Evolutionary conservation across 2,329 filamentous ascomycete genomes (phyloP).

Genomic region (Trichoderma atrobrunneum): DNA sequence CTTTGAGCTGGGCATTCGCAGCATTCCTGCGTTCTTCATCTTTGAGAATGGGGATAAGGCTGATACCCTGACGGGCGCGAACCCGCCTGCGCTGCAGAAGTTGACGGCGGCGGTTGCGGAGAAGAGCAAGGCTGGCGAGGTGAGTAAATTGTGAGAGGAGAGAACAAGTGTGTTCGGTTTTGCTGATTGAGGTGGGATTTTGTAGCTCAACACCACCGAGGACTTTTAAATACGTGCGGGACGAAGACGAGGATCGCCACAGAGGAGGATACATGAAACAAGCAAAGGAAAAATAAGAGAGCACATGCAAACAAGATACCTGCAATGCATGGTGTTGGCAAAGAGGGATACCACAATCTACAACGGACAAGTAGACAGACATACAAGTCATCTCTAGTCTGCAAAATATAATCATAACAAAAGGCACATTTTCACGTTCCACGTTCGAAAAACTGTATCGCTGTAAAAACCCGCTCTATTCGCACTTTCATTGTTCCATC

Average conservation of each 20-base stretch:
- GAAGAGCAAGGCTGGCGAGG: slow-evolving; percentile 23
- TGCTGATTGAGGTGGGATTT: background rate
- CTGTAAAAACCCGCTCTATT: background rate
- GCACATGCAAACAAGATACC: background rate
- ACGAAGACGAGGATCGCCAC: background rate
- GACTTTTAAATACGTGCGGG: background rate
- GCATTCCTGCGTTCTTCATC: slow-evolving; percentile 60
- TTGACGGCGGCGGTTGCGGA: slow-evolving; percentile 27
- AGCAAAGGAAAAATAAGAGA: background rate
- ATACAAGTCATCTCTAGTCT: background rate
- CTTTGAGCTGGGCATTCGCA: slow-evolving; percentile 47
- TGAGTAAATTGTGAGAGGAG: background rate
- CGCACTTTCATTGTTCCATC: background rate
- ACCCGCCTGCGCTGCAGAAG: slow-evolving; percentile 34
- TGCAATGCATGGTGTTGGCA: background rate
- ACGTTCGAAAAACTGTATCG: background rate
- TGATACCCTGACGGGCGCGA: slow-evolving; percentile 44
- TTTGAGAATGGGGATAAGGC: slow-evolving; percentile 52
- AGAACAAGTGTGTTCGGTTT: background rate
- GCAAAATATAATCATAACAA: background rate
- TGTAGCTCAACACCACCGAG: background rate
- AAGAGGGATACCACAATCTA: background rate
- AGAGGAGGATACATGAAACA: background rate
- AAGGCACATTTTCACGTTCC: background rate
- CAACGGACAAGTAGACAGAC: background rate